Evolutionary conservation across 495 filamentous ascomycete species (phyloP).

Genomic region (Aspergillus mulundensis): DNA sequence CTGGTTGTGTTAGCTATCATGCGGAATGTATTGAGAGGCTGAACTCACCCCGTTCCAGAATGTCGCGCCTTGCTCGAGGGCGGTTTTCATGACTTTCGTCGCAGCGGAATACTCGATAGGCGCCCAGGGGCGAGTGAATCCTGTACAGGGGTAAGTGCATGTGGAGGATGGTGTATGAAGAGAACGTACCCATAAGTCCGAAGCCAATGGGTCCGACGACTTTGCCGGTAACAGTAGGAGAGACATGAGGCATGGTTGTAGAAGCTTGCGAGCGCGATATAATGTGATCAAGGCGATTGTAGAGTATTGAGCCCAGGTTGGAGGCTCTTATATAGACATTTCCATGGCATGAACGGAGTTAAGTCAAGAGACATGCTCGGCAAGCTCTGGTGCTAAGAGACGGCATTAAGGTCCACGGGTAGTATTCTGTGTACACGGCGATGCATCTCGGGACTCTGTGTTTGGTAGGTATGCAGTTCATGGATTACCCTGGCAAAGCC

Average conservation of each 20-base stretch:
- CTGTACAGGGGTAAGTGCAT: not conserved
- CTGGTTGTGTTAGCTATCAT: constrained; percentile 9
- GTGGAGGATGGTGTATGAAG: not conserved
- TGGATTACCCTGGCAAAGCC: too few relatives aligned
- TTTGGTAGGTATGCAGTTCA: too few relatives aligned
- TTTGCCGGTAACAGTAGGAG: not conserved
- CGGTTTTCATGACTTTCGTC: constrained; percentile 58
- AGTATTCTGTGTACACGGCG: too few relatives aligned
- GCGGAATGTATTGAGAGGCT: not conserved
- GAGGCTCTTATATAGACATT: too few relatives aligned
- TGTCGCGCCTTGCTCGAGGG: constrained; percentile 34
- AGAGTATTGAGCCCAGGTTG: too few relatives aligned
- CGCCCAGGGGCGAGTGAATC: not conserved
- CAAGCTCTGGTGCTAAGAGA: too few relatives aligned
- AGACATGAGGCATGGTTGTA: not conserved
- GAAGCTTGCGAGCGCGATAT: too few relatives aligned
- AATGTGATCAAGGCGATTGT: not conserved
- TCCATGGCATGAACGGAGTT: too few relatives aligned
- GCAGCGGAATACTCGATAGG: constrained; percentile 31
- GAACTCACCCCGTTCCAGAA: constrained; percentile 3
- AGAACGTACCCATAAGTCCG: constrained; percentile 9
- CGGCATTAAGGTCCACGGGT: too few relatives aligned
- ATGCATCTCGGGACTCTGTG: too few relatives aligned
- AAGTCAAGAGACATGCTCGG: too few relatives aligned
- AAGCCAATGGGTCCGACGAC: constrained; percentile 11